Base-by-base conservation (phyloP, 331 rosid species). In the Quercus lobata region DNA sequence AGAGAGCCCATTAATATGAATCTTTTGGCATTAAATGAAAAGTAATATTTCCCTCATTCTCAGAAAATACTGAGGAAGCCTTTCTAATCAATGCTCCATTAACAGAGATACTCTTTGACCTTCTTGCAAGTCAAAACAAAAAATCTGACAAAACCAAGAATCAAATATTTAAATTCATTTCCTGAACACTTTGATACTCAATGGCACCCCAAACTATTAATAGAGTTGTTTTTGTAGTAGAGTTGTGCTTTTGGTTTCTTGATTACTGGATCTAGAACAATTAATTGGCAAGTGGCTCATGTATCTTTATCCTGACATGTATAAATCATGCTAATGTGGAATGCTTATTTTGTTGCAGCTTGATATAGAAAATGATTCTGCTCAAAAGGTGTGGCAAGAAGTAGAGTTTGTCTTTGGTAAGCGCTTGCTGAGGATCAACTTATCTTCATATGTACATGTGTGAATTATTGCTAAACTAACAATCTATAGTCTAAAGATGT, bases 321-420 rank as follows among this genome's bases (percentile, higher is more conserved):
- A 24, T 32, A 56, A 68, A 46, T 65, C 17, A 46, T 55, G 7
- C 46, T 70, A 57, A 76, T 22, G 25, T 35, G 71, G 15, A 29
- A 34, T 25, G 62, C 73, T 76, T 27, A 18, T 81, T 32, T 63
- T 35, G 68, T 86, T 83, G 86, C 93, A 96, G 99, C 99, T 96
- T 77, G 99, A 96, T 83, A 86, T 96, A 80, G 85, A 83, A 84
- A 78, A 93, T 57, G 90, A 69, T 86, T 86, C 90, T 54, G 93
- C 60, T 82, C 99, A 96, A 83, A 90, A 87, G 85, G 83, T 77
- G 58, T 96, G 99, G 99, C 99, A 96, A 86, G 86, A 10, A 75
- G 86, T 88, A 75, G 99, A 96, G 87, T 88, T 93, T 82, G 56
- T 88, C 81, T 91, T 96, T 55, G 99, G 98, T 96, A 91, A 89